Percentiles rank a stretch among this genome's conserved stretches.
Conservation (phyloP, 225 moss, liverwort and hornwort genomes). For the Physcomitrium patens region DNA sequence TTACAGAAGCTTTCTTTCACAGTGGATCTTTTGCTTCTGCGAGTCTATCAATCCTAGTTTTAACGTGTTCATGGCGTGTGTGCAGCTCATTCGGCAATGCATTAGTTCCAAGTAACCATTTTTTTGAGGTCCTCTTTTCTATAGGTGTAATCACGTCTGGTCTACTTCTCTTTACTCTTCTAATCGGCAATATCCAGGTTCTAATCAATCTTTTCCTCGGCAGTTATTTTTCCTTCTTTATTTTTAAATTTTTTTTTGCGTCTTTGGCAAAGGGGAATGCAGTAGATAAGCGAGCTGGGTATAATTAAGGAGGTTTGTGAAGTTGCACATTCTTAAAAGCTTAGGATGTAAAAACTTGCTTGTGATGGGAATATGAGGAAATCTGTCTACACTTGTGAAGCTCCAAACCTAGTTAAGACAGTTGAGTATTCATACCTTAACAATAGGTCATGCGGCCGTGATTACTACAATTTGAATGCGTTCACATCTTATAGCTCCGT, state of each 20-base stretch:
- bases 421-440: not conserved
- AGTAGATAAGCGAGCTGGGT: not conserved
- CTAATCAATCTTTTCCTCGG: not conserved
- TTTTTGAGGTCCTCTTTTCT: conserved; percentile 54
- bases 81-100: conserved; percentile 78
- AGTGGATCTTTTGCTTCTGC: not conserved
- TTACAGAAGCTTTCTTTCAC: not conserved
- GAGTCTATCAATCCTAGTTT: not conserved
- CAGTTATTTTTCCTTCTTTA: not conserved
- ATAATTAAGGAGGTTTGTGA: not conserved
- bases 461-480: not conserved
- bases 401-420: not conserved
- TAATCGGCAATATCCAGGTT: conserved; percentile 79
- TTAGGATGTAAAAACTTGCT: not conserved
- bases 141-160: conserved; percentile 63
- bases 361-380: not conserved
- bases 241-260: not conserved
- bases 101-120: conserved; percentile 60
- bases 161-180: conserved; percentile 66
- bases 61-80: conserved; percentile 21
- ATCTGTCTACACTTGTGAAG: not conserved
- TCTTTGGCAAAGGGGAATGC: not conserved
- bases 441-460: not conserved
- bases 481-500: not conserved
- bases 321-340: not conserved